Percentiles rank a stretch among this genome's conserved stretches.
Evolutionary conservation across 169 alveolate species (phyloP).

Genomic region (Eimeria falciformis): DNA sequence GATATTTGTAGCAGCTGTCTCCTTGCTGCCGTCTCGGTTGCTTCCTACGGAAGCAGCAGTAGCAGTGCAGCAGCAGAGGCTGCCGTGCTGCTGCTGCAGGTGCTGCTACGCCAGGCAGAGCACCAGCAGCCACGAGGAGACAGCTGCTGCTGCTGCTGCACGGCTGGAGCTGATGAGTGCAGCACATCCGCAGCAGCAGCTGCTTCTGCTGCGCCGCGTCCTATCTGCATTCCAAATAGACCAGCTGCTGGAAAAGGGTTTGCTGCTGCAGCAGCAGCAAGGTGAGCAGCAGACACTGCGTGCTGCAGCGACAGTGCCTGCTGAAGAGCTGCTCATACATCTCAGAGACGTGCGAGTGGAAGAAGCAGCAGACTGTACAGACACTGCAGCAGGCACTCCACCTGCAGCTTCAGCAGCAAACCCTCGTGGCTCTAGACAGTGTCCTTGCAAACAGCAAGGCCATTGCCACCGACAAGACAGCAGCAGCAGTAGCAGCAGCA

Average conservation of each 20-base stretch:
- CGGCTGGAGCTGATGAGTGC: constrained; percentile 64
- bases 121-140: constrained; percentile 1
- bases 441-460: background rate
- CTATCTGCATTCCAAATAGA: constrained; percentile 65
- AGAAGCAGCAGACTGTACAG: background rate
- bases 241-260: constrained; percentile 68
- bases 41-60: constrained; percentile 3
- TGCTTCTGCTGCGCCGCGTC: constrained; percentile 76
- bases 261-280: constrained; percentile 10
- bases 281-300: too few relatives aligned
- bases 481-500: constrained; percentile 23
- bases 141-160: constrained; percentile 12
- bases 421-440: background rate
- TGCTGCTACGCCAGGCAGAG: constrained; percentile 44
- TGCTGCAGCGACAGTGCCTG: background rate
- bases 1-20: constrained; percentile 57
- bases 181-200: constrained; percentile 76
- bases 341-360: constrained; percentile 16
- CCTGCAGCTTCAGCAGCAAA: background rate
- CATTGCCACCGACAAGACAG: constrained; percentile 28
- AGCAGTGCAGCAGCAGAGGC: constrained; percentile 49
- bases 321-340: constrained; percentile 14
- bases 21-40: constrained; percentile 18
- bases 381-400: constrained; percentile 3
- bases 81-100: constrained; percentile 60